Evolutionary conservation across 345 rosid genomes (phyloP).

Genomic region (Lepidium aucheri): DNA sequence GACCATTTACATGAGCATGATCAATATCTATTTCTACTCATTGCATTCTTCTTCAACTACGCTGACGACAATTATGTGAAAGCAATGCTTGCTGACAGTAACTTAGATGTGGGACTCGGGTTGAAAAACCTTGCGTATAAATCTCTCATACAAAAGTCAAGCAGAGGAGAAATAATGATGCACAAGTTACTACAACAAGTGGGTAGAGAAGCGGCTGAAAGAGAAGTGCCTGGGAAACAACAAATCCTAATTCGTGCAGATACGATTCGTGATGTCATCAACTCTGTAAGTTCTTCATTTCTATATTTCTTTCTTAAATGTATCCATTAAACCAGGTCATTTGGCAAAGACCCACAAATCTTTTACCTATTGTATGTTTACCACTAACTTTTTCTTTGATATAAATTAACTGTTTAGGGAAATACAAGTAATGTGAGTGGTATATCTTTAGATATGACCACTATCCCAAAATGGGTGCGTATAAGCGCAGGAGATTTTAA

Average conservation of each 20-base stretch:
- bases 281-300: background rate
- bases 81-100: background rate
- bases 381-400: too few relatives aligned
- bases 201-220: slow-evolving; percentile 2
- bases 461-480: too few relatives aligned
- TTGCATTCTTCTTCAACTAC: slow-evolving; percentile 24
- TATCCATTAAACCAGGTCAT: too few relatives aligned
- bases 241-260: slow-evolving; percentile 5
- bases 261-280: slow-evolving; percentile 11
- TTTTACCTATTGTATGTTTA: too few relatives aligned
- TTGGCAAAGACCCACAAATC: too few relatives aligned
- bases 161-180: background rate
- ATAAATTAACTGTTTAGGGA: too few relatives aligned
- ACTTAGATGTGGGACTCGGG: background rate
- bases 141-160: slow-evolving; percentile 7
- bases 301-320: too few relatives aligned
- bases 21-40: slow-evolving; percentile 16
- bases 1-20: slow-evolving; percentile 1
- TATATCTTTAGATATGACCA: too few relatives aligned
- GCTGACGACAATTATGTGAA: background rate
- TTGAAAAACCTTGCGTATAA: background rate
- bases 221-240: background rate
- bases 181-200: slow-evolving; percentile 25
- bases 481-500: too few relatives aligned
- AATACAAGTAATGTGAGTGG: too few relatives aligned